Conservation (phyloP, 2,329 filamentous ascomycete species). For the Aspergillus sp. region DNA sequence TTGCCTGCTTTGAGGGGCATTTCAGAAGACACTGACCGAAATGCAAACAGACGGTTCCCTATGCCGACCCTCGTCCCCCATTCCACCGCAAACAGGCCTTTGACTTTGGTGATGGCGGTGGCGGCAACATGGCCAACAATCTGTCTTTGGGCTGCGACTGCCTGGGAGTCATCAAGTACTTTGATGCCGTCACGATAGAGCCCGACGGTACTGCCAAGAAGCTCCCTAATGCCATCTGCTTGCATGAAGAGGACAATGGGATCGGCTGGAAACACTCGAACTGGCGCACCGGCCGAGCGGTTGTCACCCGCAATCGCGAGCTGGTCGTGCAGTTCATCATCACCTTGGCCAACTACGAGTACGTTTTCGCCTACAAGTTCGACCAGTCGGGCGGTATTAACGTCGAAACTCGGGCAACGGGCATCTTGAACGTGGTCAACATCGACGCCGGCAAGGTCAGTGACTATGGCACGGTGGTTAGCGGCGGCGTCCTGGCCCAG, state of each 20-base stretch:
- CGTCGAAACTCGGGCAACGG: slow-evolving; percentile 60
- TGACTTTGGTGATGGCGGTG: slow-evolving; percentile 61
- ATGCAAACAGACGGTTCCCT: slow-evolving; percentile 47
- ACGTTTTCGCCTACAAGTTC: slow-evolving; percentile 42
- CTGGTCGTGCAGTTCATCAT: slow-evolving; percentile 58
- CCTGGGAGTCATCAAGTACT: slow-evolving; percentile 58
- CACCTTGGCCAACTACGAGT: slow-evolving; percentile 47
- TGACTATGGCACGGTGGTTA: slow-evolving; percentile 57
- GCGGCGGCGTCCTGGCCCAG: slow-evolving; percentile 55
- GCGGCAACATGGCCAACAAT: slow-evolving; percentile 59
- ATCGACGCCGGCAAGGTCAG: slow-evolving; percentile 52
- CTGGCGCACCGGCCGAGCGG: slow-evolving; percentile 54
- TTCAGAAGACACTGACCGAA: slow-evolving; percentile 1
- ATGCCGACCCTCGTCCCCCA: slow-evolving; percentile 55
- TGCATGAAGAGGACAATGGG: slow-evolving; percentile 58
- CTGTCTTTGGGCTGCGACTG: slow-evolving; percentile 42
- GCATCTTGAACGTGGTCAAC: slow-evolving; percentile 56
- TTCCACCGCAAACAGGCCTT: slow-evolving; percentile 64
- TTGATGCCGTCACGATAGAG: slow-evolving; percentile 48
- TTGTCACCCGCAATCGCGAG: slow-evolving; percentile 51
- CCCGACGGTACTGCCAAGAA: slow-evolving; percentile 45
- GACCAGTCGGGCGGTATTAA: slow-evolving; percentile 51
- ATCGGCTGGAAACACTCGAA: slow-evolving; percentile 63
- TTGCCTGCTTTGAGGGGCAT: neutral
- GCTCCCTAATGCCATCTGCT: slow-evolving; percentile 55